phyloP scores from a whole-genome alignment of 2,329 filamentous ascomycete species.

The Cercospora sojina region DNA sequence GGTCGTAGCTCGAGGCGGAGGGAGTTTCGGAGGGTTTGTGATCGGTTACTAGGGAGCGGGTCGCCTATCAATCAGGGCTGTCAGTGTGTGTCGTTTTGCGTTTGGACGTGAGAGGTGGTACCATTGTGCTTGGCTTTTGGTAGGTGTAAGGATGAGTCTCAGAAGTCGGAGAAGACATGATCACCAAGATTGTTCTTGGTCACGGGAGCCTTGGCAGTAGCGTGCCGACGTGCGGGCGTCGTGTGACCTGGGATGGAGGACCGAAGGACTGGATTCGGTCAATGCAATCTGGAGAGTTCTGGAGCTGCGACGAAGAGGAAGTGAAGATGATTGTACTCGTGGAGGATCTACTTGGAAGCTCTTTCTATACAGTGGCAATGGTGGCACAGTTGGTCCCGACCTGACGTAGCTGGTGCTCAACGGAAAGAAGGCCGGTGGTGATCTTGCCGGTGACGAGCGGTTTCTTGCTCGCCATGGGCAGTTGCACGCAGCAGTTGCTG shows the following conservation, averaged over 20 bases:
- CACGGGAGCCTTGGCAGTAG: constrained; percentile 6
- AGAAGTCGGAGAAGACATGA: constrained; percentile 14
- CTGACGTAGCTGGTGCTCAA: constrained; percentile 1
- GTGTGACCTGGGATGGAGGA: neutral
- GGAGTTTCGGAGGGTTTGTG: constrained; percentile 22
- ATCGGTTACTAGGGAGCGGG: constrained; percentile 23
- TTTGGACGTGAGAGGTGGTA: constrained; percentile 3
- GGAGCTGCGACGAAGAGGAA: neutral
- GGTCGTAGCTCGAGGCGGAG: constrained; percentile 22
- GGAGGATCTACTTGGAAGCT: neutral
- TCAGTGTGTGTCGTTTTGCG: neutral
- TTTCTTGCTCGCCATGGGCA: neutral
- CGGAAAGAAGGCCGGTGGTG: neutral
- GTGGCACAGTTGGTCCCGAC: neutral
- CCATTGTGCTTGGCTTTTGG: constrained; percentile 18
- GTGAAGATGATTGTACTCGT: neutral
- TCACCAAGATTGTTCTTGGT: constrained; percentile 2
- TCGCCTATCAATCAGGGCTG: constrained; percentile 11
- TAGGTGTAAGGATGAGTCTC: constrained; percentile 17
- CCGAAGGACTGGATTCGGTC: neutral
- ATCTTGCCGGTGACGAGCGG: neutral
- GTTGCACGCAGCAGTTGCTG: neutral
- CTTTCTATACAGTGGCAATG: neutral
- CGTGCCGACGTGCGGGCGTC: neutral
- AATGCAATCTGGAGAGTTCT: neutral